Conservation (phyloP, 441 rosid genomes). For the Lepidium campestre region DNA sequence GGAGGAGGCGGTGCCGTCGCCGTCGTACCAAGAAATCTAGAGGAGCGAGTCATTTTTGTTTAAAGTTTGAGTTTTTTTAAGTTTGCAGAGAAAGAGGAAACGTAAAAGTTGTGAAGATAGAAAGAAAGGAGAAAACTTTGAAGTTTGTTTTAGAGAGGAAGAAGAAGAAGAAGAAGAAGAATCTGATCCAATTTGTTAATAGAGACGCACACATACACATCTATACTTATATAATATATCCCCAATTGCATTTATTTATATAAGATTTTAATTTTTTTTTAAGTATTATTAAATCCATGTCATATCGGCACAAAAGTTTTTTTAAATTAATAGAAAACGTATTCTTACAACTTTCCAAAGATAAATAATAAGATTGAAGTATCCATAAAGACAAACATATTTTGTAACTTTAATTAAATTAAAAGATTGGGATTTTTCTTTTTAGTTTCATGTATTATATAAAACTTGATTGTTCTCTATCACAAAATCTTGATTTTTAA, state of each 20-base stretch:
- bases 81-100: not conserved
- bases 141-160: not conserved
- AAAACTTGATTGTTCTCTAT: not conserved
- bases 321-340: constrained; percentile 3
- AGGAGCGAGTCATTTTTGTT: constrained; percentile 26
- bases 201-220: constrained; percentile 20
- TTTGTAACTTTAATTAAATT: not conserved
- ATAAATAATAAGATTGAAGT: constrained; percentile 4
- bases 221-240: constrained; percentile 18
- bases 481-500: not conserved
- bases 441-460: not conserved
- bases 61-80: not conserved
- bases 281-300: not conserved
- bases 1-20: constrained; percentile 39
- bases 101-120: not conserved
- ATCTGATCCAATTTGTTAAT: constrained; percentile 19
- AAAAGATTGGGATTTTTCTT: not conserved
- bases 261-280: not conserved
- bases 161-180: constrained; percentile 5
- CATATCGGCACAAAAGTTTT: constrained; percentile 6
- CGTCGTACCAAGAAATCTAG: constrained; percentile 29
- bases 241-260: constrained; percentile 9
- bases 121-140: not conserved
- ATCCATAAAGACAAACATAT: constrained; percentile 21
- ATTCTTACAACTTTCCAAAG: constrained; percentile 4